Conservation (phyloP, 495 filamentous ascomycete species). For the Daldinia loculata region DNA sequence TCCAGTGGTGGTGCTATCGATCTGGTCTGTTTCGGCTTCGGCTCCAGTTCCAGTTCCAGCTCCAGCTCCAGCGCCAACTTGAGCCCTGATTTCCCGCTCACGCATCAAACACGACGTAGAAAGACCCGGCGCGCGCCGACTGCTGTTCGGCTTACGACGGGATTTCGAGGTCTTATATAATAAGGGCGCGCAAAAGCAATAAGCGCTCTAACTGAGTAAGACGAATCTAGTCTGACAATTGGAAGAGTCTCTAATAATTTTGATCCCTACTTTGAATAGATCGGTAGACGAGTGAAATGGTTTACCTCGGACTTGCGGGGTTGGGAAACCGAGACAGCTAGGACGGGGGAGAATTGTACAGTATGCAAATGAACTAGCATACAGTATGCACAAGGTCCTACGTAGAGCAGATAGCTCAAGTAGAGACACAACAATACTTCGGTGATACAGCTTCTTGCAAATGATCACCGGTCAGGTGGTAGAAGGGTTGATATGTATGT, state of each 20-base stretch:
- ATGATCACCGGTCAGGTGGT: slow-evolving; percentile 7
- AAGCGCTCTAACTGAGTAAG: slow-evolving; percentile 30
- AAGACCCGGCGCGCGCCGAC: slow-evolving; percentile 37
- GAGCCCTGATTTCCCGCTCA: slow-evolving; percentile 30
- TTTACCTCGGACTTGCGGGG: slow-evolving; percentile 42
- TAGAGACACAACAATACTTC: slow-evolving; percentile 1
- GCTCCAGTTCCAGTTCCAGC: slow-evolving; percentile 2
- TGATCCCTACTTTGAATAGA: slow-evolving; percentile 28
- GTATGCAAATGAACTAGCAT: slow-evolving; percentile 18
- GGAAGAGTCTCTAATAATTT: slow-evolving; percentile 34
- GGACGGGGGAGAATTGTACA: slow-evolving; percentile 17
- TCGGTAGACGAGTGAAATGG: slow-evolving; percentile 28
- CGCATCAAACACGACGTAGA: slow-evolving; percentile 25
- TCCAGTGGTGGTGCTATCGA: slow-evolving; percentile 34
- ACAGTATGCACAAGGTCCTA: slow-evolving; percentile 22
- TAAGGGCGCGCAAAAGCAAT: slow-evolving; percentile 28
- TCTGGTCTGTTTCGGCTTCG: slow-evolving; percentile 16
- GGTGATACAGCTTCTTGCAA: slow-evolving; percentile 17
- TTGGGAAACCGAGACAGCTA: slow-evolving; percentile 32
- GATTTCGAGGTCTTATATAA: slow-evolving; percentile 44
- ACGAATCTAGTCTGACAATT: slow-evolving; percentile 35
- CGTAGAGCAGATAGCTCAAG: not conserved
- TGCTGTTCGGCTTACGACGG: slow-evolving; percentile 47
- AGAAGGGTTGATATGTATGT: slow-evolving; percentile 3
- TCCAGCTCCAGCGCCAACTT: slow-evolving; percentile 23